A percentile compares a stretch with the other conserved stretches of the same genome.
Evolutionary conservation across 2,329 filamentous ascomycete species (phyloP).

Genomic region (Penicillium sp.): DNA sequence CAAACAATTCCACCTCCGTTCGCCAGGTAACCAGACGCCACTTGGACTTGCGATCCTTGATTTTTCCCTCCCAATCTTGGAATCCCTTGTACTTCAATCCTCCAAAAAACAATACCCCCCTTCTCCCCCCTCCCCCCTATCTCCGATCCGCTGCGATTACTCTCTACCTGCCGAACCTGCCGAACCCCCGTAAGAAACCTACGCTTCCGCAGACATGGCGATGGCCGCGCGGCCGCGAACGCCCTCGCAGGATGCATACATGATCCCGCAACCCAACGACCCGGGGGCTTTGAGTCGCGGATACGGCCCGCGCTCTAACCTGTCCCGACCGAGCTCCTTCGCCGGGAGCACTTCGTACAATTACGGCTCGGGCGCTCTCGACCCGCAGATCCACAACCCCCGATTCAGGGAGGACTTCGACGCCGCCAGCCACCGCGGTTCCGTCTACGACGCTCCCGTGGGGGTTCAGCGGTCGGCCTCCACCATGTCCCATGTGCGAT

Average conservation of each 20-base stretch:
- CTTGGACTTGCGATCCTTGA: slow-evolving; percentile 7
- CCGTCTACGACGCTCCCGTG: slow-evolving; percentile 32
- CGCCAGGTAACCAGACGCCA: slow-evolving; percentile 34
- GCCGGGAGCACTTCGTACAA: slow-evolving; percentile 40
- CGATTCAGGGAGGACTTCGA: slow-evolving; percentile 45
- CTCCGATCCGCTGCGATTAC: background rate
- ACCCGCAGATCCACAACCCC: slow-evolving; percentile 36
- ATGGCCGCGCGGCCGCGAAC: slow-evolving; percentile 41
- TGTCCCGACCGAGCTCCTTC: slow-evolving; percentile 45
- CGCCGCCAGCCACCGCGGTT: slow-evolving; percentile 36
- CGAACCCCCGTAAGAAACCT: background rate
- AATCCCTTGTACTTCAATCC: background rate
- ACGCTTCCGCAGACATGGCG: slow-evolving; percentile 35
- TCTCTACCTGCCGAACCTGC: background rate
- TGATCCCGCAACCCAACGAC: slow-evolving; percentile 32
- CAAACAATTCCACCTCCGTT: slow-evolving; percentile 30
- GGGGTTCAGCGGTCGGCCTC: slow-evolving; percentile 43
- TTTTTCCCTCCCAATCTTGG: slow-evolving; percentile 1
- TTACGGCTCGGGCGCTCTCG: slow-evolving; percentile 33
- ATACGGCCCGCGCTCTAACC: slow-evolving; percentile 31
- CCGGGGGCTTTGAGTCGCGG: slow-evolving; percentile 32
- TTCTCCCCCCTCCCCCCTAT: too few relatives aligned
- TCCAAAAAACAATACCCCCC: background rate
- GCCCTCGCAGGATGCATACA: slow-evolving; percentile 42
- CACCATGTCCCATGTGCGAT: slow-evolving; percentile 44